Evolutionary conservation across 495 filamentous ascomycete genomes (phyloP), one percentile per base, ranked within the genome.

Genomic region (Lasiosphaeria hispida): DNA sequence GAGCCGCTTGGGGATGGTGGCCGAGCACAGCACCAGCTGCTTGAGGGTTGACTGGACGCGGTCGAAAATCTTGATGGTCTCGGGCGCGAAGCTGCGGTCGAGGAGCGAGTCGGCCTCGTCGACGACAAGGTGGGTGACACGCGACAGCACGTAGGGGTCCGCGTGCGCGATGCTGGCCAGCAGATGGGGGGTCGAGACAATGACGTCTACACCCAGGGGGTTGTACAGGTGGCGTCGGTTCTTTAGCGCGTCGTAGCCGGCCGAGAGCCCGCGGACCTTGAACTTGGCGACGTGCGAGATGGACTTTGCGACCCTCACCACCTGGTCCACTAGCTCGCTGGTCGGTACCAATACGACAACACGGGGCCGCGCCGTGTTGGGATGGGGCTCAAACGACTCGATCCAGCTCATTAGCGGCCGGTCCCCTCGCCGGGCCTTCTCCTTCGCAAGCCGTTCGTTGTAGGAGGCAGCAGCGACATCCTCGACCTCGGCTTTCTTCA

Each of bases 91-190:
- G 34, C 89, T 91, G 50, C 91, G 88, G 71, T 98, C 95, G 66
- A 97, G 83, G 10, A 98, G 84, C 10, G 91, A 96, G 72, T 98
- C 94, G 19, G 94, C 94, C 72, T 98, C 94, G 68, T 98, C 94
- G 50, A 95, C 80, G 52, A 97, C 80, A 14, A 98, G 83, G 71
- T 97, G 88, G 36, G 77, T 85, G 52, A 97, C 93, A 43, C 90
- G 87, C 30, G 87, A 90, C 35, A 98, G 83, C 58, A 97, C 82
- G 62, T 95, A 91, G 3, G 93, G 92, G 57, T 96, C 91, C 15
- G 81, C 84, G 61, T 94, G 80, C 8, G 91, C 91, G 63, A 98
- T 89, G 55, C 87, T 91, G 51, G 86, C 78, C 23, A 98, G 82
- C 8, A 98, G 82, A 68, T 96, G 92, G 1, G 94, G 94, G 0